A percentile compares a stretch with the other conserved stretches of the same genome.
Conservation (phyloP, 2,329 filamentous ascomycete genomes). For the Blastomyces percursus region DNA sequence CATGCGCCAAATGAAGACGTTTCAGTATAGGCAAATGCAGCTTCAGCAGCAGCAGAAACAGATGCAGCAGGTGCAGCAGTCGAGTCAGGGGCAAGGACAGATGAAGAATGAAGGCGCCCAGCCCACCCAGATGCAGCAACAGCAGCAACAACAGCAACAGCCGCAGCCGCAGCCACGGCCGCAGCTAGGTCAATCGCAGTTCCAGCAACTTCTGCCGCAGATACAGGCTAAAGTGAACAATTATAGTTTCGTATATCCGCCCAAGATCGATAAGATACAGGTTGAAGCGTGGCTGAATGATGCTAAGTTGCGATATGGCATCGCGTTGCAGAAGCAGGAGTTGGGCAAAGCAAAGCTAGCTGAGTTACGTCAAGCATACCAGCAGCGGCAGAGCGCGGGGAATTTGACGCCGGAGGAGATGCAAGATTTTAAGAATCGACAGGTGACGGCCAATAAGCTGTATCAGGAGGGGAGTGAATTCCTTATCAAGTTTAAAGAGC, state of each 20-base stretch:
- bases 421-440: conserved; percentile 34
- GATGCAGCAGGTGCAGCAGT: conserved; percentile 21
- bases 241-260: conserved; percentile 36
- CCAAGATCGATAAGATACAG: conserved; percentile 34
- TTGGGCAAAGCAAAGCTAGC: conserved; percentile 34
- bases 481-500: conserved; percentile 38
- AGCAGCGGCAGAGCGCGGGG: conserved; percentile 29
- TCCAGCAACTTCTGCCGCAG: conserved; percentile 34
- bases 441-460: conserved; percentile 31
- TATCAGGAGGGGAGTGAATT: conserved; percentile 37
- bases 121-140: conserved; percentile 19
- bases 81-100: conserved; percentile 18
- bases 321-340: conserved; percentile 40
- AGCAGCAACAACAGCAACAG: conserved; percentile 10
- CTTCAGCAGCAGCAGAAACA: conserved; percentile 24
- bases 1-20: conserved; percentile 42
- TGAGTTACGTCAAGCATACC: conserved; percentile 32
- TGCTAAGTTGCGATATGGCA: conserved; percentile 37
- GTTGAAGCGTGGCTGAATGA: conserved; percentile 38
- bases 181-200: conserved; percentile 30
- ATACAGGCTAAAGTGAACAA: conserved; percentile 38
- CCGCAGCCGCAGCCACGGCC: conserved; percentile 25
- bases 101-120: conserved; percentile 6
- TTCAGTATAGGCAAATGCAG: conserved; percentile 25
- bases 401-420: conserved; percentile 34